These are phyloP conservation scores for Cyberlindnera xishuangbannaensis DNA, from an alignment of 805 yeast species.

Conservation along the genomic window DNA sequence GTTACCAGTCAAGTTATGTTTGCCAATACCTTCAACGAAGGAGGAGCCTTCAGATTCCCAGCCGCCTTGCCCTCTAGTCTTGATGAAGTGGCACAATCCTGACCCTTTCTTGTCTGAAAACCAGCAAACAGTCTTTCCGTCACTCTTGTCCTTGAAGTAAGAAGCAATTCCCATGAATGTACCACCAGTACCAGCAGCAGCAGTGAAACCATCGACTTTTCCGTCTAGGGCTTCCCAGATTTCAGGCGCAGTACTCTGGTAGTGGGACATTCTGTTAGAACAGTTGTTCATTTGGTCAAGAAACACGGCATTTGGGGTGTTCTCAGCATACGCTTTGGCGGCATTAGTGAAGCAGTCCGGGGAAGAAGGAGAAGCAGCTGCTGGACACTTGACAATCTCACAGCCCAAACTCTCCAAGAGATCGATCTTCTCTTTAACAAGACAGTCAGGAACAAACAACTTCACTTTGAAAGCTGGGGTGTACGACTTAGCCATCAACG, in stretches of 20 bases:
- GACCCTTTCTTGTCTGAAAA: slow-evolving; percentile 83
- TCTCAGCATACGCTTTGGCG: slow-evolving; percentile 28
- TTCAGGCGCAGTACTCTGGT: slow-evolving; percentile 71
- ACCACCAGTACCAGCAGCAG: slow-evolving; percentile 84
- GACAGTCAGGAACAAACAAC: slow-evolving; percentile 77
- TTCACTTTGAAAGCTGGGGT: slow-evolving; percentile 41
- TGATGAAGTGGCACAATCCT: slow-evolving; percentile 40
- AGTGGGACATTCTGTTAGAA: slow-evolving; percentile 69
- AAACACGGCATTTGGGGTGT: slow-evolving; percentile 49
- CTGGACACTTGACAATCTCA: slow-evolving; percentile 51
- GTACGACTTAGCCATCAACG: slow-evolving; percentile 47
- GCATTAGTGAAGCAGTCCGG: slow-evolving; percentile 30
- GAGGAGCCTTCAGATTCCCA: slow-evolving; percentile 21
- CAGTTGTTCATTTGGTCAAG: slow-evolving; percentile 83
- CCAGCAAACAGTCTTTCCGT: slow-evolving; percentile 37
- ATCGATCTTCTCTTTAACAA: slow-evolving; percentile 61
- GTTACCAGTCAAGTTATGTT: slow-evolving; percentile 20
- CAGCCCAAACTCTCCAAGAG: slow-evolving; percentile 63
- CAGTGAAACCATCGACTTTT: slow-evolving; percentile 54
- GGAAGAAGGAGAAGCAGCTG: slow-evolving; percentile 54
- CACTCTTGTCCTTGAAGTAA: slow-evolving; percentile 45
- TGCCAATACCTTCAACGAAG: slow-evolving; percentile 25
- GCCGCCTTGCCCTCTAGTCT: slow-evolving; percentile 14
- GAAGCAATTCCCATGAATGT: slow-evolving; percentile 72
- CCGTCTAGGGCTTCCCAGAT: slow-evolving; percentile 54